Base-by-base conservation (phyloP, 2,329 filamentous ascomycete species). In the Penicillium sp. region DNA sequence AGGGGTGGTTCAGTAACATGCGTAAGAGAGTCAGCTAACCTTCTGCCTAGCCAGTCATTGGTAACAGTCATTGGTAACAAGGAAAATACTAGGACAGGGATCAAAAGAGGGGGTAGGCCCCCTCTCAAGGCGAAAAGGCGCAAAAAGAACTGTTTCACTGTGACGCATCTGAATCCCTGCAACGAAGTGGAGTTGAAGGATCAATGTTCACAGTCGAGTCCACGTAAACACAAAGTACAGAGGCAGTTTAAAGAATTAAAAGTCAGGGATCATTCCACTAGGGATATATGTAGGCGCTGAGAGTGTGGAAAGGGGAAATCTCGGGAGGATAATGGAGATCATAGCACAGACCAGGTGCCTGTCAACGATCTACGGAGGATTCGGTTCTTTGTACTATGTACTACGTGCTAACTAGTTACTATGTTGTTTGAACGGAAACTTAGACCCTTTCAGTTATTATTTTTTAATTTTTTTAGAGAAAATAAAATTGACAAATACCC, bases 161-260 rank as follows among this genome's bases (percentile, higher is more conserved):
- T 59, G 57, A 51, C 56, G 56, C 50, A 62, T 38, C 54, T 48
- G 30, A 50, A 63, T 51, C 63, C 61, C 58, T 65, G 61, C 61
- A 62, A 53, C n/a, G 44, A 50, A 59, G 62, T 60, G 57, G 61
- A 53, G 55, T 58, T 35, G 30, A 36, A 31, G 44, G 44, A 17
- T 17, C 25, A 49, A 50, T 54, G 30, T 42, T 42, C 37, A 48
- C 11, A 4, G n/a, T n/a, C 9, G 19, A 50, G 36, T 22, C 10
- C 16, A 19, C 25, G 22, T 10, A 17, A 42, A 33, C 40, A 50
- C 45, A 53, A 50, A 31, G 36, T 38, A 48, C 45, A 8, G 25
- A 25, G 43, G 31, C 9, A 35, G 3, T 25, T 33, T 16, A 31
- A 33, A 16, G 17, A 33, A 33, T 22, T n/a, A 22, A 19, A 5